A percentile compares a stretch with the other conserved stretches of the same genome.
Conservation (phyloP, 1,284 basidiomycete genomes). For the Apiotrichum akiyoshidainum region DNA sequence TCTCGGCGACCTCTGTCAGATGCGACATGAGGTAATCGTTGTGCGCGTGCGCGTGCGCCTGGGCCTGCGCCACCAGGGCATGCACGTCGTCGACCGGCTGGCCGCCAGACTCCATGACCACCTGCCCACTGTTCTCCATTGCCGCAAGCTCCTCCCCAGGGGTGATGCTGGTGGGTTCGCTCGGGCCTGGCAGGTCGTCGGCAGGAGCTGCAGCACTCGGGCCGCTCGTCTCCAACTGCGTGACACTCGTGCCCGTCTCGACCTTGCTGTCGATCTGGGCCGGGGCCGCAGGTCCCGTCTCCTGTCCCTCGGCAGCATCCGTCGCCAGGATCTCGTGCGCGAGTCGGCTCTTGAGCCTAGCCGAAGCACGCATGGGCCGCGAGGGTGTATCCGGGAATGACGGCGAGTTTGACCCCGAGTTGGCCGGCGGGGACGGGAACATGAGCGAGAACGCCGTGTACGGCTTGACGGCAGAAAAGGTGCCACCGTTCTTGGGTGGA, state of each 20-base stretch:
- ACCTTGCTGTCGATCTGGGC: neutral
- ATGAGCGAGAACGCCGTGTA: neutral
- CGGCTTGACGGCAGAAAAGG: constrained; percentile 4
- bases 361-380: constrained; percentile 2
- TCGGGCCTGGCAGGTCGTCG: neutral
- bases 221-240: neutral
- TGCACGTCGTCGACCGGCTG: neutral
- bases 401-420: neutral
- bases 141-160: neutral
- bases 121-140: neutral
- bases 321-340: constrained; percentile 13
- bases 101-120: neutral
- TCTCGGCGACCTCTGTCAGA: constrained; percentile 15
- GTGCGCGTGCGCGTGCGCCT: constrained; percentile 24
- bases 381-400: constrained; percentile 5
- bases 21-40: constrained; percentile 35
- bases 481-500: constrained; percentile 27
- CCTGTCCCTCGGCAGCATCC: neutral
- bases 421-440: constrained; percentile 3
- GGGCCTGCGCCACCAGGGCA: neutral
- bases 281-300: no score
- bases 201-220: neutral
- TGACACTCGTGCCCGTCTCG: neutral
- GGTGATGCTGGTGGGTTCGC: neutral
- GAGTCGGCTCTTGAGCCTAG: constrained; percentile 13